Percentiles rank a stretch among this genome's conserved stretches.
Evolutionary conservation across 2,329 filamentous ascomycete genomes (phyloP).

Genomic region (Paramyrothecium sp.): DNA sequence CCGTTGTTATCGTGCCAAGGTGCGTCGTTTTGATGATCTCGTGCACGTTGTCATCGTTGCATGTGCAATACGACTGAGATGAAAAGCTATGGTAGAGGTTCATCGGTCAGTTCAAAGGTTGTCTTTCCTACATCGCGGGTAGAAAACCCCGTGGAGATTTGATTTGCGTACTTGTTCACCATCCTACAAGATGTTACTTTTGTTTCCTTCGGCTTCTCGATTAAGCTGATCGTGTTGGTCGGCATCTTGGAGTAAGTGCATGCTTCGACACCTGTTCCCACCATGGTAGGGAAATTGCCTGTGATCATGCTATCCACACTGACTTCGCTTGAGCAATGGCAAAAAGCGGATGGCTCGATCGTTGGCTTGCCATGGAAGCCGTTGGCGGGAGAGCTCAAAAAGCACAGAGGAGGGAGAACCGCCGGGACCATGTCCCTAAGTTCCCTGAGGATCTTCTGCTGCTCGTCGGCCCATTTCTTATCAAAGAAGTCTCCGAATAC

Average conservation of each 20-base stretch:
- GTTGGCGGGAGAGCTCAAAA: neutral
- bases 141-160: neutral
- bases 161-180: neutral
- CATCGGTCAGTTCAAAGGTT: neutral
- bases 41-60: slow-evolving; percentile 6
- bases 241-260: neutral
- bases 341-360: neutral
- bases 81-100: neutral
- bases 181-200: neutral
- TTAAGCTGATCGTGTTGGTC: neutral
- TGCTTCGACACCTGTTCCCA: neutral
- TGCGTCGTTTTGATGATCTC: slow-evolving; percentile 5
- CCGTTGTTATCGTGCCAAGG: slow-evolving; percentile 2
- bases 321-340: neutral
- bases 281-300: neutral
- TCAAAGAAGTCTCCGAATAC: neutral
- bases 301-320: neutral
- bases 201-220: neutral
- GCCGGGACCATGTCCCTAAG: neutral
- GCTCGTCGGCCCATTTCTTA: neutral
- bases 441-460: neutral
- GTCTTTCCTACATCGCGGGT: neutral
- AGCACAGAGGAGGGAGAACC: neutral
- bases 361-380: neutral
- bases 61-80: slow-evolving; percentile 5